A percentile compares a stretch with the other conserved stretches of the same genome.
phyloP scores from a whole-genome alignment of 208 protist genomes.

The Endotrypanum monterogeii region DNA sequence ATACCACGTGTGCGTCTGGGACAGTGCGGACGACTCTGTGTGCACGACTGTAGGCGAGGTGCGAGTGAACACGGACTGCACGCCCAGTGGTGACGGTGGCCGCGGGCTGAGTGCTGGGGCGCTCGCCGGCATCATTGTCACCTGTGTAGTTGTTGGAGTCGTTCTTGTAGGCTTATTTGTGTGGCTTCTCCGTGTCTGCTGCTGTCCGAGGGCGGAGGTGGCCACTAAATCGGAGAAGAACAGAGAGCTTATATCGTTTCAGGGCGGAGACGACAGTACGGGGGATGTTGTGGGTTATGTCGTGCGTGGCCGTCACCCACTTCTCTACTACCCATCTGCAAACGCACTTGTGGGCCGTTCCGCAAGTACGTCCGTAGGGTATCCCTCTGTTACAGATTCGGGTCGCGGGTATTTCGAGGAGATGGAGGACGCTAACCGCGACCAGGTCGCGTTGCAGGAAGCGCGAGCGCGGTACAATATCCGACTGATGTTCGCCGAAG shows the following conservation, averaged over 20 bases:
- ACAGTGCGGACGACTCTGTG: slow-evolving; percentile 39
- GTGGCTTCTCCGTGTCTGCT: background rate
- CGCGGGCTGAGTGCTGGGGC: slow-evolving; percentile 31
- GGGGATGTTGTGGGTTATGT: slow-evolving; percentile 25
- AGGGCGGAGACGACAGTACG: slow-evolving; percentile 22
- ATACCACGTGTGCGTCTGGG: slow-evolving; percentile 64
- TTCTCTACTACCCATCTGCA: slow-evolving; percentile 38
- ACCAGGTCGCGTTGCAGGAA: slow-evolving; percentile 68
- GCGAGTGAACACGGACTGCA: slow-evolving; percentile 35
- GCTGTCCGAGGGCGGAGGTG: background rate
- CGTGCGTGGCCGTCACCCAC: slow-evolving; percentile 30
- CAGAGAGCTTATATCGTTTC: slow-evolving; percentile 28
- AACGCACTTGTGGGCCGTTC: background rate
- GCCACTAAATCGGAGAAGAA: background rate
- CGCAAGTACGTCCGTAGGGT: background rate
- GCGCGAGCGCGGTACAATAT: slow-evolving; percentile 69
- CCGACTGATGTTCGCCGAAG: slow-evolving; percentile 49
- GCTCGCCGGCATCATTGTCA: slow-evolving; percentile 44
- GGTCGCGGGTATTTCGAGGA: slow-evolving; percentile 21
- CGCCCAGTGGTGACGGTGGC: slow-evolving; percentile 8
- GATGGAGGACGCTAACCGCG: slow-evolving; percentile 59
- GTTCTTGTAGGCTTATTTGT: slow-evolving; percentile 2
- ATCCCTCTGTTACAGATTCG: slow-evolving; percentile 9
- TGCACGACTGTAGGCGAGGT: slow-evolving; percentile 51
- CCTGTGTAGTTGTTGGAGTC: slow-evolving; percentile 28